A percentile compares a stretch with the other conserved stretches of the same genome.
Conservation (phyloP, 2,329 filamentous ascomycete genomes). For the Zelopaecilomyces penicillatus region DNA sequence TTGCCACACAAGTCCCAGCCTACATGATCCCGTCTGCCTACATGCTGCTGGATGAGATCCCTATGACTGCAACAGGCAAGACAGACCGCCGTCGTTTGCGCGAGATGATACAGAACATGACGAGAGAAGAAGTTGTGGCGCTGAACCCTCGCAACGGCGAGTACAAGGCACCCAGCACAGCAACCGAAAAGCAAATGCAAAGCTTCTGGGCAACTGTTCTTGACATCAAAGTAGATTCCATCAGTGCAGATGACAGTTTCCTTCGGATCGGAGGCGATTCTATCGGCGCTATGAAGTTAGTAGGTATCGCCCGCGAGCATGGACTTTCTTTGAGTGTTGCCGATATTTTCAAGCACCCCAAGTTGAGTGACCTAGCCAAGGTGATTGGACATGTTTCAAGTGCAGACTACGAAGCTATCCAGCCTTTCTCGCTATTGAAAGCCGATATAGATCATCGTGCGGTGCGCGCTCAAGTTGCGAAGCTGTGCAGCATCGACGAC, state of each 20-base stretch:
- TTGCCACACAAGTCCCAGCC: background rate
- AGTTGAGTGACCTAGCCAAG: conserved; percentile 2
- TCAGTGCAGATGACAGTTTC: conserved; percentile 26
- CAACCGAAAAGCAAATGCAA: conserved; percentile 12
- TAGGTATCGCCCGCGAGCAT: conserved; percentile 23
- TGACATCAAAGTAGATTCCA: conserved; percentile 22
- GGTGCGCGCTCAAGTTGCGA: background rate
- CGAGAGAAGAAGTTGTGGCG: conserved; percentile 1
- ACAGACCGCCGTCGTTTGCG: conserved; percentile 4
- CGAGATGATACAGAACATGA: background rate
- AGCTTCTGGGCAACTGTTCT: conserved; percentile 32
- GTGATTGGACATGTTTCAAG: background rate
- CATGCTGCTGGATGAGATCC: conserved; percentile 2
- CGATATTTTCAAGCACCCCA: conserved; percentile 8
- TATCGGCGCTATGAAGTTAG: conserved; percentile 30
- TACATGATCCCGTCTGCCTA: background rate
- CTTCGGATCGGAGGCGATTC: conserved; percentile 33
- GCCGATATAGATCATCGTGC: background rate
- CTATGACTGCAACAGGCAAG: conserved; percentile 6
- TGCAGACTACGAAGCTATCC: background rate
- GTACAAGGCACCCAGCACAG: conserved; percentile 5
- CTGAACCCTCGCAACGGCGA: conserved; percentile 6
- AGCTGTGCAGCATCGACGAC: background rate
- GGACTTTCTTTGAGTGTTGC: conserved; percentile 18
- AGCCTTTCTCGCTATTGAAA: background rate